Conservation (phyloP, 441 rosid species). For the Flueggea neowawraea region DNA sequence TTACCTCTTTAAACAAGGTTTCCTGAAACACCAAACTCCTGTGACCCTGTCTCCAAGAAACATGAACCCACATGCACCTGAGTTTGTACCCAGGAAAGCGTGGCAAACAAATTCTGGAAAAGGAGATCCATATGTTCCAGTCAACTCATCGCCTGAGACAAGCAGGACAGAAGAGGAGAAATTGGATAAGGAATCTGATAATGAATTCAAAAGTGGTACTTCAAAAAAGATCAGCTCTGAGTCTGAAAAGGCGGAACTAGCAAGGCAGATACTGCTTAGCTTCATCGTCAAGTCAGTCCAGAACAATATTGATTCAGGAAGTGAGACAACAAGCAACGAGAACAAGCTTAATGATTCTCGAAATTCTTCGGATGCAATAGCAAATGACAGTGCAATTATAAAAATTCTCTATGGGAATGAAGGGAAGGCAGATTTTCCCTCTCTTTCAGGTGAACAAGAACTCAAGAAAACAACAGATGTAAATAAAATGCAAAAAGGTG, state of each 20-base stretch:
- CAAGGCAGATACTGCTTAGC: slow-evolving; percentile 68
- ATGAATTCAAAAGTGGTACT: slow-evolving; percentile 14
- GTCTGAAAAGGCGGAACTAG: slow-evolving; percentile 55
- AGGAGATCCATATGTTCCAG: slow-evolving; percentile 16
- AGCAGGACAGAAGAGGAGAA: slow-evolving; percentile 25
- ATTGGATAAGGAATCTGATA: slow-evolving; percentile 16
- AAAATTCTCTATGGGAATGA: slow-evolving; percentile 38
- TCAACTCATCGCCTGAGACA: slow-evolving; percentile 10
- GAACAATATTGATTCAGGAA: slow-evolving; percentile 35
- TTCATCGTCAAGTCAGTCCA: slow-evolving; percentile 69
- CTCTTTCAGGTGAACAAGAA: slow-evolving; percentile 23
- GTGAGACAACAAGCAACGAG: slow-evolving; percentile 13
- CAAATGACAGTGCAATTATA: slow-evolving; percentile 53
- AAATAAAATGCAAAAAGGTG: slow-evolving; percentile 27
- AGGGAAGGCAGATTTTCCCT: slow-evolving; percentile 24
- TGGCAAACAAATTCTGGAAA: slow-evolving; percentile 27
- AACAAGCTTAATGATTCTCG: slow-evolving; percentile 22
- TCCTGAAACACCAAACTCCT: slow-evolving; percentile 33
- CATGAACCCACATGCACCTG: slow-evolving; percentile 72
- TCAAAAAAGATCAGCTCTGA: slow-evolving; percentile 28
- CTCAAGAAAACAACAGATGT: slow-evolving; percentile 22
- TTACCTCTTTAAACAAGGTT: slow-evolving; percentile 31
- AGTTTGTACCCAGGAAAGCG: slow-evolving; percentile 49
- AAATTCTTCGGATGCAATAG: slow-evolving; percentile 45
- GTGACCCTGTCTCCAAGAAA: slow-evolving; percentile 27